Percentiles rank a stretch among this genome's conserved stretches.
Conservation (phyloP, 1,284 basidiomycete genomes). For the Schizophyllum commune region DNA sequence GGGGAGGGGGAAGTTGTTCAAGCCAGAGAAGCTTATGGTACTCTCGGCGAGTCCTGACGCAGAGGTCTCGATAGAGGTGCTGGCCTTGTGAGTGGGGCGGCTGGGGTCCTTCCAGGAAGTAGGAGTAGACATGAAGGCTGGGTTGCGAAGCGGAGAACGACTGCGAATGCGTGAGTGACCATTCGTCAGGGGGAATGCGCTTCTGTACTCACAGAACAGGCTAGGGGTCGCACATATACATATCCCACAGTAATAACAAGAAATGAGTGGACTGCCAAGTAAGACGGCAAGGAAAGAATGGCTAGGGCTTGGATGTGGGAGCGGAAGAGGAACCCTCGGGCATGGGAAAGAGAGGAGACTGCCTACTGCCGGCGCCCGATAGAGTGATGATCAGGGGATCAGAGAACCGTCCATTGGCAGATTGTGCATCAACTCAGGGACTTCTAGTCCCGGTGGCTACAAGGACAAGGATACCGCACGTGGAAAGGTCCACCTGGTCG, state of each 20-base stretch:
- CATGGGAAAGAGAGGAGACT: background rate
- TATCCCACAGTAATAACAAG: background rate
- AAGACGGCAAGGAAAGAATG: background rate
- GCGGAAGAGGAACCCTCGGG: background rate
- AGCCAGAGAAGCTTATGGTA: slow-evolving; percentile 38
- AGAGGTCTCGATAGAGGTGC: slow-evolving; percentile 36
- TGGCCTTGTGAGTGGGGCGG: slow-evolving; percentile 25
- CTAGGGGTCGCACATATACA: background rate
- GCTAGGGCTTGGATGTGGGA: background rate
- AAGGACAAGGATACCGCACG: background rate
- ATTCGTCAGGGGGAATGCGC: background rate
- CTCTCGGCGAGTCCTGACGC: slow-evolving; percentile 49
- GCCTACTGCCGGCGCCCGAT: background rate
- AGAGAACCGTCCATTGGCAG: background rate
- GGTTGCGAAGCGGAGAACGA: background rate
- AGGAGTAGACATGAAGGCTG: background rate
- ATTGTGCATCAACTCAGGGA: background rate
- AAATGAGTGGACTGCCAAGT: background rate
- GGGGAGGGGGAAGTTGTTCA: slow-evolving; percentile 20
- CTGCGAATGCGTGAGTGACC: background rate
- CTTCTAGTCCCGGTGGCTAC: background rate
- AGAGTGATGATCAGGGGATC: background rate
- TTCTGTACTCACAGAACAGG: background rate
- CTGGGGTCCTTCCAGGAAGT: background rate
- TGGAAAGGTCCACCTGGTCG: background rate